A percentile compares a stretch with the other conserved stretches of the same genome.
Evolutionary conservation across 1,284 basidiomycete species (phyloP).

Genomic region (Puccinia hordei): DNA sequence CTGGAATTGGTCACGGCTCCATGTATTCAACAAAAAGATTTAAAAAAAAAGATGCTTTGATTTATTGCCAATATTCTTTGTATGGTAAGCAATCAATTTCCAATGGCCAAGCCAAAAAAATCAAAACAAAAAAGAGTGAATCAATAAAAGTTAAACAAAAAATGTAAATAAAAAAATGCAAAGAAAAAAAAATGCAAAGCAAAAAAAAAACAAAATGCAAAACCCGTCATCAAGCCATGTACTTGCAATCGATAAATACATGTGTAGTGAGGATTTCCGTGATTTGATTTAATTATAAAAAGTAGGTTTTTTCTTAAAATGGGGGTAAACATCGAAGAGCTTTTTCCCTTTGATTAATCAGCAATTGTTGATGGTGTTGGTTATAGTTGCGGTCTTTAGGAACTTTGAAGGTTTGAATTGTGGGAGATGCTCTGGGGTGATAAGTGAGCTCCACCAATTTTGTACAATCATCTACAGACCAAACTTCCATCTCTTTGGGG

Average conservation of each 20-base stretch:
- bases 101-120: too few relatives aligned
- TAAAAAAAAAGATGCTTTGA: too few relatives aligned
- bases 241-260: conserved; percentile 85
- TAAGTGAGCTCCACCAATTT: conserved; percentile 69
- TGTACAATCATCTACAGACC: conserved; percentile 77
- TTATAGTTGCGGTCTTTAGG: neutral
- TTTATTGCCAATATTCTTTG: too few relatives aligned
- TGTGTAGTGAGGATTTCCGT: conserved; percentile 78
- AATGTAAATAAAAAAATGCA: too few relatives aligned
- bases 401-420: conserved; percentile 56
- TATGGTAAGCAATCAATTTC: too few relatives aligned
- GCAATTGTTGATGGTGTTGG: conserved; percentile 55
- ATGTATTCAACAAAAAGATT: too few relatives aligned
- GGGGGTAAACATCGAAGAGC: neutral
- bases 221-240: neutral
- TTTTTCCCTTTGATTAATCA: conserved; percentile 36
- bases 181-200: too few relatives aligned
- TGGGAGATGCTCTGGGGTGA: conserved; percentile 53
- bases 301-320: conserved; percentile 69
- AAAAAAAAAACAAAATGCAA: too few relatives aligned
- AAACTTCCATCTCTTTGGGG: conserved; percentile 81
- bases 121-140: too few relatives aligned
- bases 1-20: too few relatives aligned
- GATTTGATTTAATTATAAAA: conserved; percentile 77
- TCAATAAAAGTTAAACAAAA: too few relatives aligned